A percentile compares a stretch with the other conserved stretches of the same genome.
These are phyloP conservation scores for Claviceps lovelessii DNA, from an alignment of 2,329 filamentous ascomycete species.

Conservation along the genomic window DNA sequence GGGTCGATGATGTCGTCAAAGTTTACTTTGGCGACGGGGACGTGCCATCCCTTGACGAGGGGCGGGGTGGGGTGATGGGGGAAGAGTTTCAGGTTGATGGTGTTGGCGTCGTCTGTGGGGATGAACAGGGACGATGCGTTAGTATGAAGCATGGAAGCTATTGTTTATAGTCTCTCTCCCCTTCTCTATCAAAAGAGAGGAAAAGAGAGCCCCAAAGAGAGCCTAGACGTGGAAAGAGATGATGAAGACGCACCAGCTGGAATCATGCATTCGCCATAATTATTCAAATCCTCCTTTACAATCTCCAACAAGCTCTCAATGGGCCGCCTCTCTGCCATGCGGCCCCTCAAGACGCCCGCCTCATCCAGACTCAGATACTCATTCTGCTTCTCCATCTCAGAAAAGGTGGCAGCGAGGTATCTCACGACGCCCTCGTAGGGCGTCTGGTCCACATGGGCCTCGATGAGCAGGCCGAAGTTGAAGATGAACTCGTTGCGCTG, in stretches of 20 bases:
- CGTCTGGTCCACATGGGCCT: conserved; percentile 50
- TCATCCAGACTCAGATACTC: conserved; percentile 59
- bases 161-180: too few relatives aligned
- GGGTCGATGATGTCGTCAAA: conserved; percentile 49
- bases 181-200: too few relatives aligned
- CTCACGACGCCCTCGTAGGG: conserved; percentile 75
- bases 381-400: conserved; percentile 82
- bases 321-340: conserved; percentile 34
- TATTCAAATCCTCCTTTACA: conserved; percentile 76
- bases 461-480: conserved; percentile 82
- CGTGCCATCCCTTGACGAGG: conserved; percentile 73
- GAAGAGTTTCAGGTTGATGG: conserved; percentile 91
- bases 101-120: conserved; percentile 68
- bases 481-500: conserved; percentile 95
- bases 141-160: background rate
- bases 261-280: conserved; percentile 97
- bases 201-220: background rate
- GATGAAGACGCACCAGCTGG: conserved; percentile 57
- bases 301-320: conserved; percentile 78
- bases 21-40: conserved; percentile 63
- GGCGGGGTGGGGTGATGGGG: conserved; percentile 66
- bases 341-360: conserved; percentile 22
- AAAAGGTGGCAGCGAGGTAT: conserved; percentile 72
- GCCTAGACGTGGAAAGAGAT: background rate
- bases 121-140: background rate